Percentiles rank a stretch among this genome's conserved stretches.
phyloP scores from a whole-genome alignment of 805 yeast species.

The Clavispora santaluciae region DNA sequence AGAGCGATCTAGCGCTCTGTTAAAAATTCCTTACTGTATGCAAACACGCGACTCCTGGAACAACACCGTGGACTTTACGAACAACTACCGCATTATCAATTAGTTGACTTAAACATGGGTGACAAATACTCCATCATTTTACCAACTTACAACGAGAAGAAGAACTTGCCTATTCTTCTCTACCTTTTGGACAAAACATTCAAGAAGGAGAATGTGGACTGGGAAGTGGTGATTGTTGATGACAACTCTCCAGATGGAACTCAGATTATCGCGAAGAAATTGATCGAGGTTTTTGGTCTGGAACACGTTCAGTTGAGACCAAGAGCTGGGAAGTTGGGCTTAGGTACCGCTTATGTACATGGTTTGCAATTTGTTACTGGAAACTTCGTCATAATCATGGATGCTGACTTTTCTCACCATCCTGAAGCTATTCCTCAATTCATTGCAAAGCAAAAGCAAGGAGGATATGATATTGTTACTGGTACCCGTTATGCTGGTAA shows the following conservation, averaged over 20 bases:
- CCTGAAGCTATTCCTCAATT: slow-evolving; percentile 77
- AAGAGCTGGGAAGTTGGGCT: slow-evolving; percentile 72
- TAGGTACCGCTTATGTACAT: slow-evolving; percentile 78
- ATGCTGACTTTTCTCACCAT: slow-evolving; percentile 79
- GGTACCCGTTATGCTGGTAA: slow-evolving; percentile 73
- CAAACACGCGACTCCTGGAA: neutral
- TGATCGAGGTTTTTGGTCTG: slow-evolving; percentile 52
- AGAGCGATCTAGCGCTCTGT: neutral
- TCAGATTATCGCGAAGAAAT: slow-evolving; percentile 62
- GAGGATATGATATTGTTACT: slow-evolving; percentile 49
- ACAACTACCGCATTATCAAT: neutral
- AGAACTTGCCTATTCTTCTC: slow-evolving; percentile 57
- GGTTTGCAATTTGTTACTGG: slow-evolving; percentile 70
- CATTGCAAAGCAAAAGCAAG: slow-evolving; percentile 55
- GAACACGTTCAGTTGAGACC: slow-evolving; percentile 62
- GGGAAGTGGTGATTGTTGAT: slow-evolving; percentile 78
- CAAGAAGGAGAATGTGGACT: slow-evolving; percentile 49
- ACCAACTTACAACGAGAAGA: slow-evolving; percentile 75
- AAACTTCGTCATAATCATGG: slow-evolving; percentile 74
- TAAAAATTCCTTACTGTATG: neutral
- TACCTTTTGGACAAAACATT: slow-evolving; percentile 69
- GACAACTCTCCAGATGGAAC: slow-evolving; percentile 83
- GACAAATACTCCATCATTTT: slow-evolving; percentile 68
- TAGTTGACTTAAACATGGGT: slow-evolving; percentile 7
- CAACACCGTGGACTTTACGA: slow-evolving; percentile 1